Base-by-base conservation (phyloP, 768 basidiomycete species). In the Mycena alexandri region DNA sequence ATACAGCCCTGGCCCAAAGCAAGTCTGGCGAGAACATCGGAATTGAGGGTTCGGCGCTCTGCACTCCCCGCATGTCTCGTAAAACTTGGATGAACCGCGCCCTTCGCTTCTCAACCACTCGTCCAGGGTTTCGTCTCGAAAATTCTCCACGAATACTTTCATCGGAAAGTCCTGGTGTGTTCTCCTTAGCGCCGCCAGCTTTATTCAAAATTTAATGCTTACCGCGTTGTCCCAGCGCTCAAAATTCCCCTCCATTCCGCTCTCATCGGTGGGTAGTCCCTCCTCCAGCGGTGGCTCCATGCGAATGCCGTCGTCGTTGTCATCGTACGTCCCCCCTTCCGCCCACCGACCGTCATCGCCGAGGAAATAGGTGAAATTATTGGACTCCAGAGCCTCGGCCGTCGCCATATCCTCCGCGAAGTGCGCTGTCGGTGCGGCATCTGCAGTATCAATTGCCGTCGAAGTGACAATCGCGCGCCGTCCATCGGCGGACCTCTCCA, bases 171-270 rank as follows among this genome's bases (percentile, higher is more conserved):
- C 55, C 55, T 56, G n/a, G 21, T 3, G 34, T 33, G 2, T 16
- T 19, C 33, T 14, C 19, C 2, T n/a, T 9, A 14, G 33, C 1
- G 16, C 19, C 13, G 11, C 3, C 12, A n/a, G n/a, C n/a, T n/a
- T n/a, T n/a, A n/a, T n/a, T n/a, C n/a, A n/a, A n/a, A n/a, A n/a
- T n/a, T n/a, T n/a, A n/a, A n/a, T n/a, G n/a, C 53, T 22, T 9
- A 56, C 55, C 24, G 55, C 55, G 10, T 56, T 56, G 1, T 56
- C 41, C 55, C 55, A 56, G 5, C 55, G 55, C 42, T 56, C 55
- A 19, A 56, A 56, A 16, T 43, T 44, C 17, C 42, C 42, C 24
- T 8, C 22, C 14, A 3, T 5, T 25, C 7, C 34, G 34, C 34
- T 36, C 7, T 36, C 34, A 6, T 36, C 34, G n/a, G n/a, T n/a